Base-by-base conservation (phyloP, 192 early-diverging fungal species). In the Phycomyces blakesleeanus region DNA sequence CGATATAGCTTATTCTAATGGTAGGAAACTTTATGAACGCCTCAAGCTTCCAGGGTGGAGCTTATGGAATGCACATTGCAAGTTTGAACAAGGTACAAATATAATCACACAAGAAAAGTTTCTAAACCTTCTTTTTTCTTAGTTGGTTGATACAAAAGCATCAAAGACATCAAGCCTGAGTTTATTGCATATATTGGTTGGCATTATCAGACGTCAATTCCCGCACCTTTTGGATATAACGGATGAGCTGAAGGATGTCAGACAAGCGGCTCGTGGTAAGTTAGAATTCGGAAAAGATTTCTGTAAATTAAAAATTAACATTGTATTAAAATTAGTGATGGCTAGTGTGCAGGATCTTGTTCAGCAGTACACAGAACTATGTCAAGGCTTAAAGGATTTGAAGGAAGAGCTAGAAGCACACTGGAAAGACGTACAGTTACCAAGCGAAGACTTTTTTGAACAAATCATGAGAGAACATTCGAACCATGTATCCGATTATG, bases 11-110 rank as follows among this genome's bases (percentile, higher is more conserved):
- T 24, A 87, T 91, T 51, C 73, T 93, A 38, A 79, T 87, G 21
- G 73, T 93, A 20, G 91, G 91, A 44, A 93, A 93, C 74, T 93
- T 82, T 71, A 93, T 93, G 91, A 93, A 93, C 63, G 85, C 84
- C 0, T 74, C 76, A 0, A 81, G 86, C 5, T 80, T 86, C 65
- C 86, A 90, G 47, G 91, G 91, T 20, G 90, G 89, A 10, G 91
- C 91, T 0, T 92, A 87, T 77, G 91, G 91, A 11, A 85, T 91
- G 58, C 87, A 83, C 65, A 89, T 93, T 59, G 72, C 81, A 15
- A 90, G 89, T 80, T 82, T 93, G 16, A 90, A 89, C 61, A 90
- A 90, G 68, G 81, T 81, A 73, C 52, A 37, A 0, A 14, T 53
- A 21, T 20, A 0, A n/a, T n/a, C n/a, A n/a, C n/a, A n/a, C n/a